Base-by-base conservation (phyloP, 2,329 filamentous ascomycete species). In the Hypomyces perniciosus region DNA sequence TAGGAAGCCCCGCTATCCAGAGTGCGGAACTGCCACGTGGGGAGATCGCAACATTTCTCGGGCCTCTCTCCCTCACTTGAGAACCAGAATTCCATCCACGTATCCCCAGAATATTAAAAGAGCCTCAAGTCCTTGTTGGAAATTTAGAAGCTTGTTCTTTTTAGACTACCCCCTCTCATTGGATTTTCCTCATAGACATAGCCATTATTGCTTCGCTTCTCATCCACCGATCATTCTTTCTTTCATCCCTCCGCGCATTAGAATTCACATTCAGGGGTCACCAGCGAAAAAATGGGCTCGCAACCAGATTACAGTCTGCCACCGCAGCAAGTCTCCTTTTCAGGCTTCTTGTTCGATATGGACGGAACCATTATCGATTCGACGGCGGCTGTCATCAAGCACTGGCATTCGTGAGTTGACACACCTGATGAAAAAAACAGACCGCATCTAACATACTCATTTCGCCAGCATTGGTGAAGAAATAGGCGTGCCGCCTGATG, bases 301-400 rank as follows among this genome's bases (percentile, higher is more conserved):
- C 61, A 60, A 50, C 64, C 64, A 29, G 61, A 65, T 45, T 78
- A 70, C 56, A 68, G 63, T 39, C 68, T 73, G 30, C 71, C 74
- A 20, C 68, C 77, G 7, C 68, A 74, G 54, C 67, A 68, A 46
- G 69, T 73, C 42, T 65, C 73, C 42, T 81, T 83, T 59, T 70
- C 77, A 43, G 79, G 78, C 12, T 76, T 82, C 55, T 73, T 88
- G 5, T 85, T 88, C 61, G 86, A 90, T 65, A 88, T 89, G 84
- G 86, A 90, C 65, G 88, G 87, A 37, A 91, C 88, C 13, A 86
- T 92, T 57, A 90, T 92, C 61, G 88, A 92, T 66, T 90, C 85
- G 12, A 92, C 88, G 2, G 73, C 77, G 20, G 88, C 88, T 7
- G 84, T 93, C 38, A 77, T 83, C 47, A 89, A 89, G 69, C 84